Conservation (phyloP, 1,139 yeast genomes). For the Diutina pseudorugosa region DNA sequence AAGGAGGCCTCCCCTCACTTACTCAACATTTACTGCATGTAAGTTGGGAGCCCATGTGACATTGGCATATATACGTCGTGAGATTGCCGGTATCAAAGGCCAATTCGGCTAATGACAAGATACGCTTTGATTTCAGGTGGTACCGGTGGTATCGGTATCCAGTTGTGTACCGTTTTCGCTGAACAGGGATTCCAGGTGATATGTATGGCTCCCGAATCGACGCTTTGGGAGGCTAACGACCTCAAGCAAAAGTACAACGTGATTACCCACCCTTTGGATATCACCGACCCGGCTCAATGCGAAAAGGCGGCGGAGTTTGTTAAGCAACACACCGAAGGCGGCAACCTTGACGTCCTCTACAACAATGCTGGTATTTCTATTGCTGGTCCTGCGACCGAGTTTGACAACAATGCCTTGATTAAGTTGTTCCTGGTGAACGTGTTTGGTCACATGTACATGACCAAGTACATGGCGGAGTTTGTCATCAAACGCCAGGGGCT, state of each 20-base stretch:
- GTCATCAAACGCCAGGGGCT: slow-evolving; percentile 1
- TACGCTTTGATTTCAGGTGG: slow-evolving; percentile 2
- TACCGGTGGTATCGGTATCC: slow-evolving; percentile 3
- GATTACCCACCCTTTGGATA: slow-evolving; percentile 20
- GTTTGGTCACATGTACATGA: slow-evolving; percentile 4
- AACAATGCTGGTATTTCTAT: slow-evolving; percentile 9
- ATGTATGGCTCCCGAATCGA: slow-evolving; percentile 1
- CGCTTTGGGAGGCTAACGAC: slow-evolving; percentile 1
- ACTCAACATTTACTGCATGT: not conserved
- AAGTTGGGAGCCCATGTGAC: not conserved
- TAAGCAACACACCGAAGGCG: slow-evolving; percentile 8
- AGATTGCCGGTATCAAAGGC: not conserved
- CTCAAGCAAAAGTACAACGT: slow-evolving; percentile 11
- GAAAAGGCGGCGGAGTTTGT: slow-evolving; percentile 14
- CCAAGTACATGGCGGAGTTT: not conserved
- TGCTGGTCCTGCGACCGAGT: slow-evolving; percentile 1
- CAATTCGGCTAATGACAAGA: not conserved
- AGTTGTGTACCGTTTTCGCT: not conserved
- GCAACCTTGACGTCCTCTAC: slow-evolving; percentile 7
- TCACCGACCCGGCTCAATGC: slow-evolving; percentile 18
- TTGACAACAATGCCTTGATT: not conserved
- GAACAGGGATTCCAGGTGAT: not conserved
- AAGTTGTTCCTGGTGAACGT: slow-evolving; percentile 1
- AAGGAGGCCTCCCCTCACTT: not conserved
- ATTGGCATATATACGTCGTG: not conserved